A percentile compares a stretch with the other conserved stretches of the same genome.
phyloP scores from a whole-genome alignment of 495 filamentous ascomycete genomes.

The Tuber umbilicatum region DNA sequence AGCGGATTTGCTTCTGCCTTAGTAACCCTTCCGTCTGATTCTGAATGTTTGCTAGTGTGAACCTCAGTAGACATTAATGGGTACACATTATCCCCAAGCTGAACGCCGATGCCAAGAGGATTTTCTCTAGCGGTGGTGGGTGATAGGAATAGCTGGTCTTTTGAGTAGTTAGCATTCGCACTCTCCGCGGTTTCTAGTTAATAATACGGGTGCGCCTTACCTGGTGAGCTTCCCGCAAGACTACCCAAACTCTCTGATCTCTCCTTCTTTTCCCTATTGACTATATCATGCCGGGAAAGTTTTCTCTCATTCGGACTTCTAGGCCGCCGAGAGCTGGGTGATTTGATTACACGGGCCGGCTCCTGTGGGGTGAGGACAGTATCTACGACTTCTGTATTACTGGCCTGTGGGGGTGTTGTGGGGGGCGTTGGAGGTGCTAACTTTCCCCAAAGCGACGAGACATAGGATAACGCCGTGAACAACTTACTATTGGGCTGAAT shows the following conservation, averaged over 20 bases:
- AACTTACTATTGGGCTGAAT: background rate
- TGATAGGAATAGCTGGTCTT: background rate
- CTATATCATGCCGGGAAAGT: background rate
- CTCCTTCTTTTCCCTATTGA: background rate
- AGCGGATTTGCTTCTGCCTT: background rate
- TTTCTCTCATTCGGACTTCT: background rate
- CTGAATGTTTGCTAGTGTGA: background rate
- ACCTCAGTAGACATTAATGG: background rate
- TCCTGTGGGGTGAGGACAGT: background rate
- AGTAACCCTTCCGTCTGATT: background rate
- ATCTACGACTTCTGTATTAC: background rate
- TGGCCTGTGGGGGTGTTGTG: background rate
- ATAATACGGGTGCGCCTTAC: background rate
- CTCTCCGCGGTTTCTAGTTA: background rate
- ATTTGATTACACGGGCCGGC: background rate
- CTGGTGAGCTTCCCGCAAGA: background rate
- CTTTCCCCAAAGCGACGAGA: background rate
- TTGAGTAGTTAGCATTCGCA: background rate
- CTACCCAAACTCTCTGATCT: background rate
- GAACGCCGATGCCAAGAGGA: background rate
- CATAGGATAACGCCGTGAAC: background rate
- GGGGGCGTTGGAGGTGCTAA: background rate
- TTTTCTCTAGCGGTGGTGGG: background rate
- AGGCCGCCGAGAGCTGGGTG: background rate
- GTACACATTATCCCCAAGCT: background rate